These are phyloP conservation scores for Lentinula sp. DNA, from an alignment of 768 basidiomycete species.

Conservation along the genomic window DNA sequence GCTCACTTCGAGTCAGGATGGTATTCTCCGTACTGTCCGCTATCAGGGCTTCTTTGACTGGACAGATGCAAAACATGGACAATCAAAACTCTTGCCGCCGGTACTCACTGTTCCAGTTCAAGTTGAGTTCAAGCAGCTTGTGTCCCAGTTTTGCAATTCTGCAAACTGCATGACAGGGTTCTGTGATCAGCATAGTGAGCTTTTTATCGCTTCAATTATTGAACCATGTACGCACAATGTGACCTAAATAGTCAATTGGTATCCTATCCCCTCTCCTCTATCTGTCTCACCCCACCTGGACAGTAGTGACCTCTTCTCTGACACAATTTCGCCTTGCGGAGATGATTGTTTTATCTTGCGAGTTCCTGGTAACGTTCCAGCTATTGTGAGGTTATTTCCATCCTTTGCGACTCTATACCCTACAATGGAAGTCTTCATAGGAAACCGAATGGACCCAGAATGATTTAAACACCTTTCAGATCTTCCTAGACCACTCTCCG, in stretches of 20 bases:
- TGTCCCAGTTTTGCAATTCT: slow-evolving; percentile 4
- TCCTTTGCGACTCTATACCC: not conserved
- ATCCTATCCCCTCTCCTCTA: not conserved
- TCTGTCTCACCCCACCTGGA: not conserved
- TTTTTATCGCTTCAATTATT: not conserved
- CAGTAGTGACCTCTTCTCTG: not conserved
- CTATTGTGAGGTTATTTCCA: not conserved
- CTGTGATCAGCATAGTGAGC: slow-evolving; percentile 1
- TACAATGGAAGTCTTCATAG: slow-evolving; percentile 6
- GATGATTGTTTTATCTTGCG: slow-evolving; percentile 20
- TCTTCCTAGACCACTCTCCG: slow-evolving; percentile 35
- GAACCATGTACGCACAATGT: not conserved
- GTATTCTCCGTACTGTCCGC: slow-evolving; percentile 22
- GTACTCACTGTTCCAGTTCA: not conserved
- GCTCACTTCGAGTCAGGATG: slow-evolving; percentile 11
- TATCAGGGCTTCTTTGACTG: not conserved
- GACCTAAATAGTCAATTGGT: not conserved
- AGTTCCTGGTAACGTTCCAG: not conserved
- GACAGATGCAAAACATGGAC: not conserved
- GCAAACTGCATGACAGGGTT: not conserved
- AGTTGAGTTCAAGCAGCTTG: not conserved
- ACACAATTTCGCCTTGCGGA: slow-evolving; percentile 15
- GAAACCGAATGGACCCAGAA: slow-evolving; percentile 27
- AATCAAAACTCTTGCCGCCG: not conserved
- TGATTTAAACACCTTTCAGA: slow-evolving; percentile 32